Evolutionary conservation across 345 rosid genomes (phyloP).

Genomic region (Ceriops decandra): DNA sequence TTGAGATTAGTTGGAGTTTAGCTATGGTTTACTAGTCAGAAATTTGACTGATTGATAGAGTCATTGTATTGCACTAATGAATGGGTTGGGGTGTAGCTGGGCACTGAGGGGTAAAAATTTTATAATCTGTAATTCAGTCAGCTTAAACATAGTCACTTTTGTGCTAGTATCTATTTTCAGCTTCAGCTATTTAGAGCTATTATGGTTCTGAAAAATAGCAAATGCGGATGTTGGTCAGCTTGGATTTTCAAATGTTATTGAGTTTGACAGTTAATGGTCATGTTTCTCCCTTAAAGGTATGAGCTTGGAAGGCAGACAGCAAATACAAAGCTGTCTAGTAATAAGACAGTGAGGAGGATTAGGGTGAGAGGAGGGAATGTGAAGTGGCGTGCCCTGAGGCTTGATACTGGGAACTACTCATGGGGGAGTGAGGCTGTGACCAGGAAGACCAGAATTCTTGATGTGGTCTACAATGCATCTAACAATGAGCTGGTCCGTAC

Average conservation of each 20-base stretch:
- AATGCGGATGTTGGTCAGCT: too few relatives aligned
- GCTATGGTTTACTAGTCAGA: background rate
- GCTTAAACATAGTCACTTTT: too few relatives aligned
- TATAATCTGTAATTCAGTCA: background rate
- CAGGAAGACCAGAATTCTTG: conserved; percentile 28
- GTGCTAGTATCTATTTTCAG: too few relatives aligned
- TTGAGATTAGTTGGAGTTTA: background rate
- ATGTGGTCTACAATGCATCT: conserved; percentile 33
- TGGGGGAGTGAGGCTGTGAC: conserved; percentile 37
- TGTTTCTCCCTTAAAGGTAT: conserved; percentile 8
- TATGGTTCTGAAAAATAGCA: too few relatives aligned
- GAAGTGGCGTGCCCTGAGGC: conserved; percentile 34
- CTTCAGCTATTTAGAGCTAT: too few relatives aligned
- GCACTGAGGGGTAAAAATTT: too few relatives aligned
- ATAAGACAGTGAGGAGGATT: conserved; percentile 31
- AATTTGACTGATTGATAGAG: background rate
- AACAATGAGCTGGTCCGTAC: conserved; percentile 33
- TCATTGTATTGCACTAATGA: too few relatives aligned
- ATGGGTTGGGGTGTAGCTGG: too few relatives aligned
- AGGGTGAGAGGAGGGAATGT: conserved; percentile 33
- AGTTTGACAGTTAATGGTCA: too few relatives aligned
- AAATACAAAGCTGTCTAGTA: conserved; percentile 27
- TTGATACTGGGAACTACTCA: conserved; percentile 34
- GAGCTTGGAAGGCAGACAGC: conserved; percentile 35
- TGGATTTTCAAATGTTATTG: too few relatives aligned